Conservation (phyloP, 1,139 yeast genomes). For the Geotrichum macrosporum region DNA sequence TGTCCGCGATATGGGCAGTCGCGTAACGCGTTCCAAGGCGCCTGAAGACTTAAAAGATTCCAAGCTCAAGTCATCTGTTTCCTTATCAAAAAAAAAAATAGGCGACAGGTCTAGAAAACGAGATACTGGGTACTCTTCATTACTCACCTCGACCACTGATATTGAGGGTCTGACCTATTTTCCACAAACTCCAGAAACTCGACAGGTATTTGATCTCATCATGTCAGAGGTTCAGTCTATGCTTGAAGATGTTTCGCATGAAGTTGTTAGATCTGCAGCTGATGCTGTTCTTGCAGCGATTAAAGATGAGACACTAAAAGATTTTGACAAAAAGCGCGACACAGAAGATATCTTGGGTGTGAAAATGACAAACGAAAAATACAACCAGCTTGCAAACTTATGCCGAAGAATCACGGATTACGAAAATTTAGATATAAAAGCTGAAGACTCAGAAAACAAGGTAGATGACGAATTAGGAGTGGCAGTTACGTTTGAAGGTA, state of each 20-base stretch:
- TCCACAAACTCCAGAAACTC: constrained; percentile 50
- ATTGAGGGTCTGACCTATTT: constrained; percentile 46
- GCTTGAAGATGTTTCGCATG: constrained; percentile 58
- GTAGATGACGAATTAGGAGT: constrained; percentile 44
- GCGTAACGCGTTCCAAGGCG: constrained; percentile 36
- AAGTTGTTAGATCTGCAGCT: constrained; percentile 51
- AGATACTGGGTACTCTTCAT: background rate
- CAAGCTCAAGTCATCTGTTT: constrained; percentile 14
- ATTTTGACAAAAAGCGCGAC: constrained; percentile 39
- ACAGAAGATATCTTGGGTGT: constrained; percentile 49
- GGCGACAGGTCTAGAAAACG: constrained; percentile 13
- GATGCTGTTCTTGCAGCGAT: constrained; percentile 62
- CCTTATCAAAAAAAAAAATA: constrained; percentile 4
- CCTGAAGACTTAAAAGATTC: constrained; percentile 21
- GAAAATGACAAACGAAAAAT: constrained; percentile 44
- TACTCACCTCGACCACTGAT: constrained; percentile 1
- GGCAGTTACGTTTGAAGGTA: constrained; percentile 47
- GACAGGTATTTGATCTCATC: constrained; percentile 44
- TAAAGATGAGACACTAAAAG: constrained; percentile 48
- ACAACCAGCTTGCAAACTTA: constrained; percentile 52
- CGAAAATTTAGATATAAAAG: constrained; percentile 36
- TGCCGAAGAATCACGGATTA: constrained; percentile 58
- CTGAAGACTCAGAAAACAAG: constrained; percentile 24
- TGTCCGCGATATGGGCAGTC: constrained; percentile 65
- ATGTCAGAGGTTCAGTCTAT: constrained; percentile 48